Evolutionary conservation across 805 yeast genomes (phyloP).

Genomic region (Starmerella etchellsii): DNA sequence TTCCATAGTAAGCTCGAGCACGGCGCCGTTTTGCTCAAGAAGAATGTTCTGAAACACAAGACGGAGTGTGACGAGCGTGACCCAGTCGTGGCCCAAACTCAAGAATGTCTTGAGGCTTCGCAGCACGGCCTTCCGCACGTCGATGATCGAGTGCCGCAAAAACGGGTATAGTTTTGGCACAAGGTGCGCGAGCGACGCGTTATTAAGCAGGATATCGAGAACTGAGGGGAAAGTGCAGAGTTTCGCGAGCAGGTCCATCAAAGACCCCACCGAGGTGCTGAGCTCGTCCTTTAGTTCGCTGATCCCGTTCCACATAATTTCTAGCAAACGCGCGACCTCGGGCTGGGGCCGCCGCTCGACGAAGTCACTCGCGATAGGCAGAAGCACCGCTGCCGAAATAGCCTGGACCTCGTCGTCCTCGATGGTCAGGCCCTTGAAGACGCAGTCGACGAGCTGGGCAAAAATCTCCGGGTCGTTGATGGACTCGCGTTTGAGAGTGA

Average conservation of each 20-base stretch:
- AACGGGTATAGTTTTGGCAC: slow-evolving; percentile 92
- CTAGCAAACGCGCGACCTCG: slow-evolving; percentile 35
- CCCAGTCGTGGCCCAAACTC: slow-evolving; percentile 49
- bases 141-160: slow-evolving; percentile 81
- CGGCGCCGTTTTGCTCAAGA: slow-evolving; percentile 75
- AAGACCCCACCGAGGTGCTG: slow-evolving; percentile 88
- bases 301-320: slow-evolving; percentile 83
- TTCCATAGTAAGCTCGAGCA: slow-evolving; percentile 46
- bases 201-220: slow-evolving; percentile 50
- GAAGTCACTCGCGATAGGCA: slow-evolving; percentile 82
- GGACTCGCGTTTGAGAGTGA: slow-evolving; percentile 75
- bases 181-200: slow-evolving; percentile 51
- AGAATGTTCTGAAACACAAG: slow-evolving; percentile 74
- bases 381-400: slow-evolving; percentile 82
- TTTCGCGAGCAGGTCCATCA: slow-evolving; percentile 84
- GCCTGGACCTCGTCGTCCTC: slow-evolving; percentile 94
- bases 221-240: slow-evolving; percentile 74
- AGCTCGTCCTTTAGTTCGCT: slow-evolving; percentile 80
- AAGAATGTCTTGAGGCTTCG: slow-evolving; percentile 69
- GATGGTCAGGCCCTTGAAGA: slow-evolving; percentile 64
- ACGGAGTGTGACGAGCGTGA: slow-evolving; percentile 58
- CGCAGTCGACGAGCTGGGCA: slow-evolving; percentile 67
- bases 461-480: slow-evolving; percentile 45
- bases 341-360: slow-evolving; percentile 43
- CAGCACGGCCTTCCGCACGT: slow-evolving; percentile 79